Conservation (phyloP, 2,329 filamentous ascomycete species). For the Sarocladium strictum region DNA sequence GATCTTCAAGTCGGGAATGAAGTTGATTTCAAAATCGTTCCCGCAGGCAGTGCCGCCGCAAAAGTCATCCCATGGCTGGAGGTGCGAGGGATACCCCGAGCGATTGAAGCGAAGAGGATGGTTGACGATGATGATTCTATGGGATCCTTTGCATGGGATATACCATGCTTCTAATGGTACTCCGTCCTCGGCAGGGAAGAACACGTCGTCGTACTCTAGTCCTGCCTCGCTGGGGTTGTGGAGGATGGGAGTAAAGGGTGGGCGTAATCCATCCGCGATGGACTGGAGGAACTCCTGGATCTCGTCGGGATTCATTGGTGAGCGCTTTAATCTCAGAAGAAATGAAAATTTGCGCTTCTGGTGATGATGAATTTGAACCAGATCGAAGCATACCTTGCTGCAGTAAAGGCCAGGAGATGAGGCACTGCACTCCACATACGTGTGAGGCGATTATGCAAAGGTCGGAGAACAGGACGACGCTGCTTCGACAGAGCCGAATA, state of each 20-base stretch:
- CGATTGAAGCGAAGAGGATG: slow-evolving; percentile 11
- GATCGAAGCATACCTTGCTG: too few species aligned
- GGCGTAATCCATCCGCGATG: background rate
- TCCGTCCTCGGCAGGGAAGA: slow-evolving; percentile 10
- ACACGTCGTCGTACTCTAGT: slow-evolving; percentile 10
- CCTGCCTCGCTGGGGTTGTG: slow-evolving; percentile 4
- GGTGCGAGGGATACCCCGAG: slow-evolving; percentile 4
- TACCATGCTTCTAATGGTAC: slow-evolving; percentile 10
- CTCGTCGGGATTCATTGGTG: background rate
- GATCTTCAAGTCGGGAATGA: slow-evolving; percentile 12
- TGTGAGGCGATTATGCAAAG: too few species aligned
- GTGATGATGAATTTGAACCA: too few species aligned
- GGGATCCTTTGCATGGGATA: slow-evolving; percentile 6
- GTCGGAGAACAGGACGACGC: too few species aligned
- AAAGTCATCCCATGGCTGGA: slow-evolving; percentile 6
- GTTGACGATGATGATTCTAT: slow-evolving; percentile 10
- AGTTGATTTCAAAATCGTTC: slow-evolving; percentile 10
- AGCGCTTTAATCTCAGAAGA: too few species aligned
- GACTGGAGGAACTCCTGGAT: background rate
- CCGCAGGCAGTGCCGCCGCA: background rate
- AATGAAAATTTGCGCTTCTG: too few species aligned
- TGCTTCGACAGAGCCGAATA: too few species aligned
- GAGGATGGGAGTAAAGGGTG: background rate
- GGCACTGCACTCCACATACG: too few species aligned
- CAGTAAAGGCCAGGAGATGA: too few species aligned